Percentiles rank a stretch among this genome's conserved stretches.
Conservation (phyloP, 768 basidiomycete species). For the Kwoniella pini region DNA sequence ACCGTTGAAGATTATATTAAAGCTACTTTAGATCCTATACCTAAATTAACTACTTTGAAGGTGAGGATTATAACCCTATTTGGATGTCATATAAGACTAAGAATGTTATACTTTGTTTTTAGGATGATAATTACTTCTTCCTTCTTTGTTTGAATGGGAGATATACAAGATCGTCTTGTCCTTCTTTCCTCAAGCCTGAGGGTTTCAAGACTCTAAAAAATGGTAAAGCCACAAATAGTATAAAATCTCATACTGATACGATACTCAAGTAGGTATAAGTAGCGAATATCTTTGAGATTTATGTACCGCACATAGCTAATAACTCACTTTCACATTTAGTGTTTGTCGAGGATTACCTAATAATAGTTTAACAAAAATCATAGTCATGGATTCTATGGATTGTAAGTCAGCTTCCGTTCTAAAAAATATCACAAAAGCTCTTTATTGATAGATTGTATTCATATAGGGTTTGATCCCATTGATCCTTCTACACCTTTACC, state of each 20-base stretch:
- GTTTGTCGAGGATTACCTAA: constrained; percentile 58
- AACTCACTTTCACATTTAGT: constrained; percentile 37
- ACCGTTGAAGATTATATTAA: constrained; percentile 54
- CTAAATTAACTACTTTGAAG: constrained; percentile 42
- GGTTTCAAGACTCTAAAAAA: constrained; percentile 65
- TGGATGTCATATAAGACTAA: background rate
- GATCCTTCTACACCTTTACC: constrained; percentile 42
- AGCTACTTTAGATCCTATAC: constrained; percentile 57
- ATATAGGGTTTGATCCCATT: constrained; percentile 53
- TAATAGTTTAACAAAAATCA: constrained; percentile 64
- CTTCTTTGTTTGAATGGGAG: constrained; percentile 60
- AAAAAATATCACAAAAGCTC: no score
- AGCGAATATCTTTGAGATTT: background rate
- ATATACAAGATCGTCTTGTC: constrained; percentile 63
- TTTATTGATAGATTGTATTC: background rate
- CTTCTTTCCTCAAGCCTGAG: constrained; percentile 65
- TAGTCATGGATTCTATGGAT: constrained; percentile 69
- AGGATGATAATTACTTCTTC: constrained; percentile 68
- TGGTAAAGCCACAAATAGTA: constrained; percentile 57
- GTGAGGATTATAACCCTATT: no score
- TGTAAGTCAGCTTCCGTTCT: no score
- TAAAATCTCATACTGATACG: constrained; percentile 72
- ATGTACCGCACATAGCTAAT: constrained; percentile 7
- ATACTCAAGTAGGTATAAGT: constrained; percentile 65
- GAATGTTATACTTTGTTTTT: background rate